A percentile compares a stretch with the other conserved stretches of the same genome.
Evolutionary conservation across 805 yeast genomes (phyloP).

Genomic region (Yarrowia osloensis): DNA sequence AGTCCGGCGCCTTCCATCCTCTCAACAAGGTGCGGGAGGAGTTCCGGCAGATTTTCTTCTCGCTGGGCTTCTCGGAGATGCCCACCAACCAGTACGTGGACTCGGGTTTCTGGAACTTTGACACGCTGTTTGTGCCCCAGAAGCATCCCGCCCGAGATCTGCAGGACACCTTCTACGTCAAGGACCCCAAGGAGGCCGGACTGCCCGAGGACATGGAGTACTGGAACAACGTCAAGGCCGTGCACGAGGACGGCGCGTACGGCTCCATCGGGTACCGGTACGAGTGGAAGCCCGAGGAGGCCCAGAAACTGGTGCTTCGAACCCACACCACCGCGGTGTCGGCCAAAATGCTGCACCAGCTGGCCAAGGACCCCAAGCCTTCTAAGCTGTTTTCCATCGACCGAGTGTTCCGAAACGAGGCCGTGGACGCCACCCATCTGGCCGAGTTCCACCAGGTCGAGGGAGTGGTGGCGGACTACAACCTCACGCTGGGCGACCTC

Average conservation of each 20-base stretch:
- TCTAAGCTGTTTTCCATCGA: slow-evolving; percentile 92
- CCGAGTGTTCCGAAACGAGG: slow-evolving; percentile 98
- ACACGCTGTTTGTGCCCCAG: slow-evolving; percentile 94
- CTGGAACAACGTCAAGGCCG: slow-evolving; percentile 75
- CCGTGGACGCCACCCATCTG: slow-evolving; percentile 98
- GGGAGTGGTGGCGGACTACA: slow-evolving; percentile 97
- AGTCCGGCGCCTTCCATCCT: slow-evolving; percentile 94
- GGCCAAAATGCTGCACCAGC: slow-evolving; percentile 77
- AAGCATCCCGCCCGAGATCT: slow-evolving; percentile 99
- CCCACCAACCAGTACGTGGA: slow-evolving; percentile 98
- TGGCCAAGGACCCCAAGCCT: slow-evolving; percentile 56
- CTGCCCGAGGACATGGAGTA: slow-evolving; percentile 79
- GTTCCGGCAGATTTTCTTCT: slow-evolving; percentile 94
- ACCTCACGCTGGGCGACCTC: slow-evolving; percentile 90
- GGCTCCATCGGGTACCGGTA: slow-evolving; percentile 98
- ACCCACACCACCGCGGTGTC: slow-evolving; percentile 98
- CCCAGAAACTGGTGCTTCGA: slow-evolving; percentile 87
- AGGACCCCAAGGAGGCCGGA: slow-evolving; percentile 83
- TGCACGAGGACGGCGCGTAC: slow-evolving; percentile 85
- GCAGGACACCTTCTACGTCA: slow-evolving; percentile 97
- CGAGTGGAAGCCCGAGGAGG: slow-evolving; percentile 93
- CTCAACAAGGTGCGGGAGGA: slow-evolving; percentile 95
- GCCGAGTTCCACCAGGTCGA: slow-evolving; percentile 99
- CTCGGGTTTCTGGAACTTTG: slow-evolving; percentile 98
- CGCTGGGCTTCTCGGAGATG: slow-evolving; percentile 99